Evolutionary conservation across 1,139 yeast species (phyloP), one percentile per base, ranked within the genome.

Genomic region (Diutina catenulata): DNA sequence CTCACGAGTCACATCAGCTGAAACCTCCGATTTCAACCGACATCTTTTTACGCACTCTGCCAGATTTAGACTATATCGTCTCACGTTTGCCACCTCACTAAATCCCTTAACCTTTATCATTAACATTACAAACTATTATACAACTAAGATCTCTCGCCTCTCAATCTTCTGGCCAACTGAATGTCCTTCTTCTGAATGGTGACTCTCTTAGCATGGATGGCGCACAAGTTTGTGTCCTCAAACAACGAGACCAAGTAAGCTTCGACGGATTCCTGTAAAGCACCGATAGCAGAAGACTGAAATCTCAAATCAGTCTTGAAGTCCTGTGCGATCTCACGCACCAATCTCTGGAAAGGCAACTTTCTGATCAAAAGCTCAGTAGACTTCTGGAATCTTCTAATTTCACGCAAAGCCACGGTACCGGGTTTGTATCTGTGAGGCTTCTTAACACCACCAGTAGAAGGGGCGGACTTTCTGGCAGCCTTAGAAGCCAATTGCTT

Each of bases 351-450:
- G 58, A 64, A 61, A 21, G 73, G 73, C 50, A 67, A 66, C 55
- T 67, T 67, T 64, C 73, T 66, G 51, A 67, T 67, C 56, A 67
- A 64, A 41, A 67, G 62, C 50, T 67, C 73, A 42, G 73, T 67
- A 19, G 72, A 67, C 53, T 67, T 67, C 55, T 67, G 73, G 55
- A 67, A 67, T 60, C 72, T 63, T 64, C 73, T 64, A 48, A 67
- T 67, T 64, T 67, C 72, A 65, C 73, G 65, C 58, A 67, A 65
- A 40, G 73, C 73, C 46, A 67, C 73, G 47, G 73, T 67, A 65
- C 73, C 72, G 49, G 73, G 73, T 64, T 67, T 67, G 58, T 66
- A 67, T 66, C 73, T 67, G 59, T 67, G 73, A 32, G 73, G 72
- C 56, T 67, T 67, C 59, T 67, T 67, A 46, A 67, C 73, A 58